These are phyloP conservation scores for Puccinia coronata DNA, from an alignment of 1,284 basidiomycete species.

Conservation along the genomic window DNA sequence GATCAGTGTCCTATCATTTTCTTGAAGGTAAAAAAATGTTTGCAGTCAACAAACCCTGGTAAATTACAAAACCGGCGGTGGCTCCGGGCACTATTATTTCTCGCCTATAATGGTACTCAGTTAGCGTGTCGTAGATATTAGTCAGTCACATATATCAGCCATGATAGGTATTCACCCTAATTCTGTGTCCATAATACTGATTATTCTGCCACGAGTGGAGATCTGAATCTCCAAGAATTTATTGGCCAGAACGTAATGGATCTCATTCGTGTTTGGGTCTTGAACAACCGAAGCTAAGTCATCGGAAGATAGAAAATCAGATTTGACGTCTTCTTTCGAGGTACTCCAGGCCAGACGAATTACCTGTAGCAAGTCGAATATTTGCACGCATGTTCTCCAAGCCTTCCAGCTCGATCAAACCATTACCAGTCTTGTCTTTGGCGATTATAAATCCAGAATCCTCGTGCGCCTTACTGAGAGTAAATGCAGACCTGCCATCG, in stretches of 20 bases:
- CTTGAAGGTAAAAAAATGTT: not conserved
- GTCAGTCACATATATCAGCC: not conserved
- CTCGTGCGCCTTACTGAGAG: conserved; percentile 57
- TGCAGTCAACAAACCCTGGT: conserved; percentile 63
- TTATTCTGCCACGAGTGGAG: conserved; percentile 72
- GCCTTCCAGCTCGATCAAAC: conserved; percentile 32
- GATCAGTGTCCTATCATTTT: not conserved
- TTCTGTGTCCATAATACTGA: conserved; percentile 73
- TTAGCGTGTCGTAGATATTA: conserved; percentile 1
- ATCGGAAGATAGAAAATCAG: not conserved
- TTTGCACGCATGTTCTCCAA: conserved; percentile 28
- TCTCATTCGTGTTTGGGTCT: conserved; percentile 19
- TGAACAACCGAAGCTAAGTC: conserved; percentile 17
- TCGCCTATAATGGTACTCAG: conserved; percentile 63
- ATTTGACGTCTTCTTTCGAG: not conserved
- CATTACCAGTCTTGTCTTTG: conserved; percentile 47
- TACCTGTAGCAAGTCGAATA: conserved; percentile 40
- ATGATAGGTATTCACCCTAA: conserved; percentile 67
- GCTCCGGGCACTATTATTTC: conserved; percentile 75
- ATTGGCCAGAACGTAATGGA: conserved; percentile 61
- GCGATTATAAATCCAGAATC: conserved; percentile 38
- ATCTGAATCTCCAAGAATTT: conserved; percentile 73
- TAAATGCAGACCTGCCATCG: conserved; percentile 61
- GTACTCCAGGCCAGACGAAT: not conserved
- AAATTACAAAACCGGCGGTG: conserved; percentile 82